phyloP scores from a whole-genome alignment of 768 basidiomycete genomes.

The Tricholoma terreum region DNA sequence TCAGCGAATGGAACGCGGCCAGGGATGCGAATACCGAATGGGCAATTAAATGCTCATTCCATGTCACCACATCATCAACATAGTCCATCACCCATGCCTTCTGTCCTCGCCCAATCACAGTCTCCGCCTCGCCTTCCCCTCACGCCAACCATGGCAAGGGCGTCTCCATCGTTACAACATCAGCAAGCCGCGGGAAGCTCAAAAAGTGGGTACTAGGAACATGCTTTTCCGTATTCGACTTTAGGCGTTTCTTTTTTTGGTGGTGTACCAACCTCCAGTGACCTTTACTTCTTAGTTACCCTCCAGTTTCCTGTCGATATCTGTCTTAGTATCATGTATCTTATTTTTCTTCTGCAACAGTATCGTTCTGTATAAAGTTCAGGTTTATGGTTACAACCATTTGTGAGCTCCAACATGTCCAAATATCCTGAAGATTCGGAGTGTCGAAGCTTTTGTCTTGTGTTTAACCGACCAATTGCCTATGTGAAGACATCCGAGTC shows the following conservation, averaged over 20 bases:
- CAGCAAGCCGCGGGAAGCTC: conserved; percentile 50
- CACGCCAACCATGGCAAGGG: conserved; percentile 50
- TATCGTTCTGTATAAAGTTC: not conserved
- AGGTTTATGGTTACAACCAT: too few relatives aligned
- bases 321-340: conserved; percentile 1
- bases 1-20: conserved; percentile 58
- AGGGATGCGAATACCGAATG: conserved; percentile 31
- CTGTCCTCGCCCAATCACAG: conserved; percentile 41
- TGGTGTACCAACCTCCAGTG: not conserved
- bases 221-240: conserved; percentile 4
- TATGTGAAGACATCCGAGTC: too few relatives aligned
- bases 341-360: not conserved
- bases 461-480: too few relatives aligned
- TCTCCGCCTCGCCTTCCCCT: conserved; percentile 49
- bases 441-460: too few relatives aligned
- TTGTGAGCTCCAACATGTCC: too few relatives aligned
- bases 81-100: conserved; percentile 43
- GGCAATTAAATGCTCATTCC: conserved; percentile 39
- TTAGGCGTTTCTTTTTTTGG: not conserved
- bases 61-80: conserved; percentile 53
- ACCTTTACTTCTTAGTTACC: not conserved
- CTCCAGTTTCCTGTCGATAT: not conserved
- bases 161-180: conserved; percentile 54
- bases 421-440: too few relatives aligned
- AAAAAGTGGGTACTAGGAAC: conserved; percentile 48